These are phyloP conservation scores for Acmispon strigosus DNA, from an alignment of 306 rosid species.

Conservation along the genomic window DNA sequence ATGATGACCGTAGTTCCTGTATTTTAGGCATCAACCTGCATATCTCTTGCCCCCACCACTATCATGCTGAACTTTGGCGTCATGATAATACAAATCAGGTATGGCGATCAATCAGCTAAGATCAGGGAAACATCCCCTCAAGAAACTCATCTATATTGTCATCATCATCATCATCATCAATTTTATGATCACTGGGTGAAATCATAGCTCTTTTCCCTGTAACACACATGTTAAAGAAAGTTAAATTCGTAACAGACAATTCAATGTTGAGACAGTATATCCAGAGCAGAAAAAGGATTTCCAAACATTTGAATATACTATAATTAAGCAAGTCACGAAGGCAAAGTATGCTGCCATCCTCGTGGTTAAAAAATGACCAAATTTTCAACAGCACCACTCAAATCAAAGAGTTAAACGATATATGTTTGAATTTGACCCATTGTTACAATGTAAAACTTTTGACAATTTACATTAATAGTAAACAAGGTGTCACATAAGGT, in stretches of 20 bases:
- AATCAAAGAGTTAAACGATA: neutral
- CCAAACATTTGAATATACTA: neutral
- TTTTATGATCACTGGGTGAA: conserved; percentile 40
- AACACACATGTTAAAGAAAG: conserved; percentile 1
- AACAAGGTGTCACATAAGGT: too few species aligned
- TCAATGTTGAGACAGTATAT: neutral
- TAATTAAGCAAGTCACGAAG: conserved; percentile 3
- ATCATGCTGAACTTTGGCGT: neutral
- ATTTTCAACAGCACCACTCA: neutral
- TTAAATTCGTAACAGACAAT: conserved; percentile 3
- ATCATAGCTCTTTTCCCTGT: conserved; percentile 59
- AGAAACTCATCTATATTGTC: conserved; percentile 65
- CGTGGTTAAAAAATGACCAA: conserved; percentile 7
- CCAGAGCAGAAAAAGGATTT: neutral
- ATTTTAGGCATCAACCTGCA: neutral
- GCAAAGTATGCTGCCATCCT: neutral
- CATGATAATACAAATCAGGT: neutral
- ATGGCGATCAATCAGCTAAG: neutral
- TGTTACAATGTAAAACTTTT: too few species aligned
- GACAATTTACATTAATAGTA: neutral
- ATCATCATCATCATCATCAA: conserved; percentile 32
- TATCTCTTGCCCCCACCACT: neutral
- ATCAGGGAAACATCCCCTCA: conserved; percentile 87
- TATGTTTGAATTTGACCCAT: too few species aligned
- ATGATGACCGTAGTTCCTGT: neutral